Evolutionary conservation across 208 protist species (phyloP), one percentile per base, ranked within the genome.

Genomic region (Leishmania arabica): DNA sequence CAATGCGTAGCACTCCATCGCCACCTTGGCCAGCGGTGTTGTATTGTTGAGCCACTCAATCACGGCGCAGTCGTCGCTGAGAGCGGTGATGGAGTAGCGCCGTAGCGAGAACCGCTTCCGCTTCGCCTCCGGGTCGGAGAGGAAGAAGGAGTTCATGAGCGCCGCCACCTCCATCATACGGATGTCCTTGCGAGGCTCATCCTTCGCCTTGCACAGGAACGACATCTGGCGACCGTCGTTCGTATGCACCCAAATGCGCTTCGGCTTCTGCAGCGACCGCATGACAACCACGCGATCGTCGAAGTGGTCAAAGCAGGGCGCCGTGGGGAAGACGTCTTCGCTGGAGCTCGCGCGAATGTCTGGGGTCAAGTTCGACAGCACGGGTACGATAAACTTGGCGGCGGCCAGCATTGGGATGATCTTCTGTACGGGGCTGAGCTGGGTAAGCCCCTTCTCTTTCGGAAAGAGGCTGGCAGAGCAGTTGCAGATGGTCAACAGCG

Each of bases 41-140:
- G 95, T 92, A 82, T 99, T 86, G 75, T 91, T 88, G n/a, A 99
- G 95, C 98, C 98, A 99, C 88, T 99, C 97, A 77, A 99, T 98
- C 53, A 99, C 83, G 3, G 96, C 98, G 73, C 91, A 98, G 79
- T 98, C 95, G 83, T 99, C 92, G 53, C 77, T 95, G 31, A 99
- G 89, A 1, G 98, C 96, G 1, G 97, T 83, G 37, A 99, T 92
- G 13, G 91, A 81, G 86, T 98, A 99, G 15, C 95, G 88, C 2
- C 96, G 88, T 27, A 99, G 86, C 15, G 85, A 83, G 75, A 99
- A 97, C 49, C 89, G 86, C 68, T 94, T 91, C 27, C 95, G 91
- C n/a, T 95, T 84, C 21, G 95, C 91, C 64, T 96, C 89, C 3
- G 89, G 75, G 73, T 99, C 92, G 40, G 88, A 88, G 60, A 91